Evolutionary conservation across 805 yeast genomes (phyloP), one percentile per base, ranked within the genome.

Genomic region (Nakazawaea ambrosiae): DNA sequence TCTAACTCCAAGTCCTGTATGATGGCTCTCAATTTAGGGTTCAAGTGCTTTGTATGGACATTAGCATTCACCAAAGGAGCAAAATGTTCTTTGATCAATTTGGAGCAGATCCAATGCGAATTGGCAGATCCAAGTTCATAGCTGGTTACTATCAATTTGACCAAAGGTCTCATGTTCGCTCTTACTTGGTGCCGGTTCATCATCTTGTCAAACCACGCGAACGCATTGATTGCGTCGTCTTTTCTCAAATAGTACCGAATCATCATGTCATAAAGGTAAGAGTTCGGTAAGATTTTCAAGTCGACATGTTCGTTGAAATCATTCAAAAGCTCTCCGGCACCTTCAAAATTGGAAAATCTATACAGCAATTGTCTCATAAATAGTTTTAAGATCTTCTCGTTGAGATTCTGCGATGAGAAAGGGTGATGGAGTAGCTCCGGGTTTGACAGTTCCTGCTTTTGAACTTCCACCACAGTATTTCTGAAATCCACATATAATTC

Each of bases 341-440:
- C 34, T 16, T 37, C 40, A 18, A 32, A 37, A 27, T 29, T 28
- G 8, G 29, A 15, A 16, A 37, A 37, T 16, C 36, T 20, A 24
- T 11, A 32, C 36, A 37, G 33, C 16, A 32, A 32, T 32, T 37
- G 36, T 22, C 29, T 32, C 40, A 37, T 37, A 33, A 37, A 37
- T 23, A 32, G 22, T 32, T 37, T 37, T 25, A 37, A 28, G 24
- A 37, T 37, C 19, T 15, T 16, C 3, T 32, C 33, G 23, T 32
- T 27, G 29, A 37, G 23, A n/a, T 32, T 37, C 12, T n/a, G 18
- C 10, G 14, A n/a, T 3, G 36, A 27, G 6, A 37, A 32, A 2
- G 40, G 40, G 23, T 37, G 40, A 11, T 22, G 6, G 16, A 30
- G 15, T 19, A 20, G 27, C 3, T 27, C 20, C 17, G 26, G 16